A percentile compares a stretch with the other conserved stretches of the same genome.
phyloP scores from a whole-genome alignment of 371 early-diverging fungal species.

The Circinella umbellata region DNA sequence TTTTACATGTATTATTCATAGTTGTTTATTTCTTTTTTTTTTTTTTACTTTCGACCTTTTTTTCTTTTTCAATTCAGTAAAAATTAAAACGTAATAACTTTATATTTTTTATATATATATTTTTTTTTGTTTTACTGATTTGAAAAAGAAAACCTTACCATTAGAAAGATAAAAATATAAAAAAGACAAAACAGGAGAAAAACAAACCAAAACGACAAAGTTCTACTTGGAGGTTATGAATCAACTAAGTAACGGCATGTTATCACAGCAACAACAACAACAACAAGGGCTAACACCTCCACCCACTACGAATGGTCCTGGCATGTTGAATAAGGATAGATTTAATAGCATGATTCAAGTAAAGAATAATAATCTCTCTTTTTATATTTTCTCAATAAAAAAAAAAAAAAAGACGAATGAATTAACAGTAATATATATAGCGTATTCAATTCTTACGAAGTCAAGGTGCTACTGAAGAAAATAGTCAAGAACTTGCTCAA shows the following conservation, averaged over 20 bases:
- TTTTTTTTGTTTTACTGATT: too few relatives aligned
- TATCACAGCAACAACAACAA: conserved; percentile 10
- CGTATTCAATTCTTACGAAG: conserved; percentile 49
- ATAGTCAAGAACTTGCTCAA: conserved; percentile 69
- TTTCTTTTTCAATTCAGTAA: too few relatives aligned
- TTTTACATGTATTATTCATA: neutral
- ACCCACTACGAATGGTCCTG: conserved; percentile 18
- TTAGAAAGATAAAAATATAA: too few relatives aligned
- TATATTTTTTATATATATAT: too few relatives aligned
- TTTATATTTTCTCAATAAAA: neutral
- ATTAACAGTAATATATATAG: conserved; percentile 15
- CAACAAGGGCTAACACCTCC: neutral
- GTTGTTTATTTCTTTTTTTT: too few relatives aligned
- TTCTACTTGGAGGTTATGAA: neutral
- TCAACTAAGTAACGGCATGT: conserved; percentile 11
- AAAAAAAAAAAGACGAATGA: neutral
- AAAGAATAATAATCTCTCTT: conserved; percentile 4
- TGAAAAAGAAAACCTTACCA: too few relatives aligned
- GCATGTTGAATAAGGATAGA: conserved; percentile 42
- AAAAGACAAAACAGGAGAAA: too few relatives aligned
- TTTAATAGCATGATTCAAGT: conserved; percentile 44
- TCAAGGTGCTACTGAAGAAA: conserved; percentile 72
- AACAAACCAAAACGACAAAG: too few relatives aligned
- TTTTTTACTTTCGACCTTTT: too few relatives aligned
- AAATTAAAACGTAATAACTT: too few relatives aligned